Evolutionary conservation across 1,284 basidiomycete genomes (phyloP).

Genomic region (Apiotrichum domesticum): DNA sequence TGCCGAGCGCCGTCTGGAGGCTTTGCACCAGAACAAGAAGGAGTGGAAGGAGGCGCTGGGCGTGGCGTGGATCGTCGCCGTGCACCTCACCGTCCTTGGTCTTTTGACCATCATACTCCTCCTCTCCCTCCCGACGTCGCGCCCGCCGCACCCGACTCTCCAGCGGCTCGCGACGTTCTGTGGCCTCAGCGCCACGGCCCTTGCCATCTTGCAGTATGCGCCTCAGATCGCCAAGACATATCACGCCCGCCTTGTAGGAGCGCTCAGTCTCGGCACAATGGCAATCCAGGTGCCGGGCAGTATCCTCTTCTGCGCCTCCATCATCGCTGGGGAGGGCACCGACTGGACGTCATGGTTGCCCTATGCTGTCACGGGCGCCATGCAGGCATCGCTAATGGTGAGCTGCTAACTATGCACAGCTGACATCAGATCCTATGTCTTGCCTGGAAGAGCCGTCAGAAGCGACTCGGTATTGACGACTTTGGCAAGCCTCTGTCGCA

Average conservation of each 20-base stretch:
- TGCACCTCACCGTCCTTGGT: conserved; percentile 56
- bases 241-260: conserved; percentile 72
- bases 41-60: conserved; percentile 71
- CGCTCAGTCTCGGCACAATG: conserved; percentile 91
- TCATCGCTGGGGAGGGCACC: conserved; percentile 69
- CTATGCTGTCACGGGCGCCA: conserved; percentile 75
- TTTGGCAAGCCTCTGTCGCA: conserved; percentile 65
- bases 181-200: conserved; percentile 69
- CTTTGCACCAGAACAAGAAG: conserved; percentile 45
- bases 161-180: conserved; percentile 75
- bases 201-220: conserved; percentile 77
- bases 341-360: conserved; percentile 85
- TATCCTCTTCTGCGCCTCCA: conserved; percentile 77
- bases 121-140: conserved; percentile 45
- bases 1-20: neutral
- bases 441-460: conserved; percentile 70
- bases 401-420: conserved; percentile 12
- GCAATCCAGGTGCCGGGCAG: conserved; percentile 84
- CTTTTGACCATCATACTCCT: conserved; percentile 38
- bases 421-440: conserved; percentile 60
- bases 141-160: conserved; percentile 50
- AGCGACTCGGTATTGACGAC: conserved; percentile 75
- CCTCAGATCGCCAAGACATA: conserved; percentile 83
- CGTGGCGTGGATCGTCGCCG: conserved; percentile 63
- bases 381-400: conserved; percentile 73